Evolutionary conservation across 495 filamentous ascomycete genomes (phyloP).

Genomic region (Xeromyces bisporus): DNA sequence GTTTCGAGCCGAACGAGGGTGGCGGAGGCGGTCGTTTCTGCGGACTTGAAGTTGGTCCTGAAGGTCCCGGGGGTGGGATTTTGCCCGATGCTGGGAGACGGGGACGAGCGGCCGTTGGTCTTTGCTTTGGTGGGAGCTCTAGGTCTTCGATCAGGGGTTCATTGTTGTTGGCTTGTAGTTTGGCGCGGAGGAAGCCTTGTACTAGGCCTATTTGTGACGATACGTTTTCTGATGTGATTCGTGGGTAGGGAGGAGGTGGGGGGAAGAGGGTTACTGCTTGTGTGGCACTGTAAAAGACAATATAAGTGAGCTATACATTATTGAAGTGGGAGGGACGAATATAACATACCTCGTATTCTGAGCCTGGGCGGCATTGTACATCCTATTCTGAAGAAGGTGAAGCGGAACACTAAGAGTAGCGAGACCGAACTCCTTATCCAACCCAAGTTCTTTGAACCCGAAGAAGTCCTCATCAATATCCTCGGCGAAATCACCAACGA

Average conservation of each 20-base stretch:
- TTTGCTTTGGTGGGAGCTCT: constrained; percentile 79
- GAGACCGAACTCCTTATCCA: constrained; percentile 77
- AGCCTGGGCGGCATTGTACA: constrained; percentile 62
- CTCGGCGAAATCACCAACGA: constrained; percentile 91
- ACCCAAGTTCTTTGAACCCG: constrained; percentile 86
- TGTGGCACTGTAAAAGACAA: constrained; percentile 13
- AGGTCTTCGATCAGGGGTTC: constrained; percentile 85
- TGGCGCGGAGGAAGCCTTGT: constrained; percentile 75
- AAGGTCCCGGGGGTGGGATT: constrained; percentile 35
- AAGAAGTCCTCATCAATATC: constrained; percentile 98
- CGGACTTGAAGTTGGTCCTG: constrained; percentile 39
- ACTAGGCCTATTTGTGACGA: constrained; percentile 67
- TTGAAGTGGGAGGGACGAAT: constrained; percentile 4
- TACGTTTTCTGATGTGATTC: constrained; percentile 65
- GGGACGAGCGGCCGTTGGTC: constrained; percentile 55
- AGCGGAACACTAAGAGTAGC: constrained; percentile 78
- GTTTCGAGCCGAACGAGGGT: constrained; percentile 9
- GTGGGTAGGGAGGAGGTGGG: constrained; percentile 54
- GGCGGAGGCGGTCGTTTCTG: constrained; percentile 58
- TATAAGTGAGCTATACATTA: constrained; percentile 2
- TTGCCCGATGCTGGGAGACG: constrained; percentile 87
- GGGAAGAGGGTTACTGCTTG: constrained; percentile 32
- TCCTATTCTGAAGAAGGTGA: constrained; percentile 82
- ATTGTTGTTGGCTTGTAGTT: constrained; percentile 65
- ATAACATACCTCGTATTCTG: constrained; percentile 46